phyloP scores from a whole-genome alignment of 495 filamentous ascomycete species.

The Penicillium flavigenum region DNA sequence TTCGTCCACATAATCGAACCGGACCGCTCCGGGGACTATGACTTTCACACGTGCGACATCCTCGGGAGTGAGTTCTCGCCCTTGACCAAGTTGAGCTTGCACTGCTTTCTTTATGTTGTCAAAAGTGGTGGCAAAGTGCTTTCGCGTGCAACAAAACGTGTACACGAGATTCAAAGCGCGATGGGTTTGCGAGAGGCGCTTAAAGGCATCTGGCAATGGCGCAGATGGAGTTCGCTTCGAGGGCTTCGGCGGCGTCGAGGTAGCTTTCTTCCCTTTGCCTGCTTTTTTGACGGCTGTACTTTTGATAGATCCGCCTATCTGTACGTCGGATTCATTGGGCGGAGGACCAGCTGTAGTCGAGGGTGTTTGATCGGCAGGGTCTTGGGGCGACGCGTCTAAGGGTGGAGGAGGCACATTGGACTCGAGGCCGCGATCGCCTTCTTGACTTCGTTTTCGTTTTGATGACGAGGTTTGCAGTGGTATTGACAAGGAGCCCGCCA shows the following conservation, averaged over 20 bases:
- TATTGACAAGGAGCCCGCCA: conserved; percentile 20
- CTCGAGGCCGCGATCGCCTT: conserved; percentile 1
- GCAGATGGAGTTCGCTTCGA: conserved; percentile 35
- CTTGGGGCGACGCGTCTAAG: conserved; percentile 24
- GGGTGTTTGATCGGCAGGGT: neutral
- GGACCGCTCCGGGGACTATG: conserved; percentile 71
- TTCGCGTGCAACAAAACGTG: conserved; percentile 91
- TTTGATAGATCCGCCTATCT: conserved; percentile 6
- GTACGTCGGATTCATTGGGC: neutral
- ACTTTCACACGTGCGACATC: conserved; percentile 82
- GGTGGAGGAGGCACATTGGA: neutral
- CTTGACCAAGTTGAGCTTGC: conserved; percentile 69
- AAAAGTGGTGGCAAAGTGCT: conserved; percentile 87
- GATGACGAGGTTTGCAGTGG: neutral
- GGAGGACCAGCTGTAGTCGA: neutral
- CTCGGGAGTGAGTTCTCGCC: conserved; percentile 60
- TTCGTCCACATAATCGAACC: conserved; percentile 86
- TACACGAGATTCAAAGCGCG: conserved; percentile 87
- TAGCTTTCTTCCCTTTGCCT: conserved; percentile 11
- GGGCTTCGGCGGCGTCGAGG: conserved; percentile 12
- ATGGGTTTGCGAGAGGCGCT: conserved; percentile 70
- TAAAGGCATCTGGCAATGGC: conserved; percentile 76
- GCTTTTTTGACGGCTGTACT: conserved; percentile 7
- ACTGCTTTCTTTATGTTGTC: conserved; percentile 82
- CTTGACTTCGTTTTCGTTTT: conserved; percentile 26